Conservation (phyloP, 805 yeast genomes). For the Candida pini region DNA sequence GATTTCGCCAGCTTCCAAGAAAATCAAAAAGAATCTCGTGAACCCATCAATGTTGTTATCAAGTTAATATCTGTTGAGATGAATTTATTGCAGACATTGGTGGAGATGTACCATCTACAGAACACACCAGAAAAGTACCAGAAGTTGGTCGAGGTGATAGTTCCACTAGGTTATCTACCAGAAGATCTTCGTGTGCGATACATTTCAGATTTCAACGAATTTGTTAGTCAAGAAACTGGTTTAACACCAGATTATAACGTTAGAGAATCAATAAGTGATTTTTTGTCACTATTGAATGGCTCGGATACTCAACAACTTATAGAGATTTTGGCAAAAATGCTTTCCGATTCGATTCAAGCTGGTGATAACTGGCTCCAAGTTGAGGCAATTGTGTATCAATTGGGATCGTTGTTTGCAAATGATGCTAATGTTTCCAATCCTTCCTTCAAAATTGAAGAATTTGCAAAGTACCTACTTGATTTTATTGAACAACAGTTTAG, state of each 20-base stretch:
- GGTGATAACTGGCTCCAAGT: conserved; percentile 23
- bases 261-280: conserved; percentile 58
- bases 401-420: conserved; percentile 39
- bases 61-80: conserved; percentile 26
- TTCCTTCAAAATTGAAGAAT: conserved; percentile 17
- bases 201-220: conserved; percentile 57
- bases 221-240: conserved; percentile 71
- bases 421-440: conserved; percentile 22
- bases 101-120: conserved; percentile 15
- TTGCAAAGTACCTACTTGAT: conserved; percentile 17
- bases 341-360: conserved; percentile 7
- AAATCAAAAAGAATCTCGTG: conserved; percentile 19
- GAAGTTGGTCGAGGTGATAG: conserved; percentile 25
- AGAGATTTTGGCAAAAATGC: conserved; percentile 13
- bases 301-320: conserved; percentile 31
- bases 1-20: conserved; percentile 18
- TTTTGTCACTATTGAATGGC: conserved; percentile 43
- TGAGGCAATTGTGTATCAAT: conserved; percentile 38
- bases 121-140: conserved; percentile 10
- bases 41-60: conserved; percentile 15
- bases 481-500: conserved; percentile 8
- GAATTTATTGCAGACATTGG: conserved; percentile 24
- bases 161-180: conserved; percentile 37
- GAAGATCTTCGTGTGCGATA: conserved; percentile 41
- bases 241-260: conserved; percentile 48